Percentiles rank a stretch among this genome's conserved stretches.
Evolutionary conservation across 805 yeast genomes (phyloP).

Genomic region (Cyberlindnera euphorbiae): DNA sequence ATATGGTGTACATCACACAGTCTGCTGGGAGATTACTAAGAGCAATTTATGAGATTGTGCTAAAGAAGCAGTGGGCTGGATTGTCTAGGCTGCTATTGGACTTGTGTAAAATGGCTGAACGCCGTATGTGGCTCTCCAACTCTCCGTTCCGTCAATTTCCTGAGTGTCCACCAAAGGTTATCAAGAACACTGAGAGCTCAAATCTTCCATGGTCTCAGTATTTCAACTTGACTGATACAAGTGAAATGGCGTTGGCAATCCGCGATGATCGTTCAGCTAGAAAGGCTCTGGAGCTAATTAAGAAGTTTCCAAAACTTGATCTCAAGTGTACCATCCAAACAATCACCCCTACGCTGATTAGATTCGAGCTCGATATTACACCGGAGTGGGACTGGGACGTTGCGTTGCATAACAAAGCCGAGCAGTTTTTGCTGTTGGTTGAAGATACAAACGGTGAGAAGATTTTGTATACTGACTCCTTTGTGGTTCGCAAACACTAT

Average conservation of each 20-base stretch:
- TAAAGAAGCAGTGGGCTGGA: slow-evolving; percentile 67
- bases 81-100: slow-evolving; percentile 54
- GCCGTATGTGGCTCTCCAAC: slow-evolving; percentile 76
- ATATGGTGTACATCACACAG: slow-evolving; percentile 89
- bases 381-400: slow-evolving; percentile 82
- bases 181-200: slow-evolving; percentile 72
- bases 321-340: slow-evolving; percentile 69
- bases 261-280: slow-evolving; percentile 66
- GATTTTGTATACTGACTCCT: slow-evolving; percentile 53
- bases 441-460: slow-evolving; percentile 83
- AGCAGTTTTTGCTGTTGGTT: slow-evolving; percentile 63
- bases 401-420: slow-evolving; percentile 55
- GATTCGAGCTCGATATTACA: slow-evolving; percentile 57
- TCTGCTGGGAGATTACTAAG: slow-evolving; percentile 86
- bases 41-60: slow-evolving; percentile 76
- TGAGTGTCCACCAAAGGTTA: slow-evolving; percentile 62
- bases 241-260: slow-evolving; percentile 80
- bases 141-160: slow-evolving; percentile 85
- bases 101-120: slow-evolving; percentile 75
- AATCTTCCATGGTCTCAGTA: slow-evolving; percentile 81
- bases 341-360: slow-evolving; percentile 60
- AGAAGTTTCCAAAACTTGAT: slow-evolving; percentile 67
- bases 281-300: slow-evolving; percentile 50
- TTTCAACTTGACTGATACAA: slow-evolving; percentile 56
- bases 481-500: slow-evolving; percentile 46